phyloP scores from a whole-genome alignment of 371 early-diverging fungal species.

The Circinella umbellata region DNA sequence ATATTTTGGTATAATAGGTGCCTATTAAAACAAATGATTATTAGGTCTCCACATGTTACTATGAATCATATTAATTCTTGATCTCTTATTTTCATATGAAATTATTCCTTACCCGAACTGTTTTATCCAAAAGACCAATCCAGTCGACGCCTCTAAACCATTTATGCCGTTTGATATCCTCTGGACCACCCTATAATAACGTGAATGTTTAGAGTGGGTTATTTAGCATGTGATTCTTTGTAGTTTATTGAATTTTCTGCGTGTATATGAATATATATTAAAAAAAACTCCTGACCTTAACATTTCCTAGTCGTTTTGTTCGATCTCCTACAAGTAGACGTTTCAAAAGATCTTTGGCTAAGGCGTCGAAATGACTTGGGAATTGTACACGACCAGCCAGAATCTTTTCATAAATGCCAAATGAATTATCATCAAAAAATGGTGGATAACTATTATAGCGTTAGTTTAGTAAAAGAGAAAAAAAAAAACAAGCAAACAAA shows the following conservation, averaged over 20 bases:
- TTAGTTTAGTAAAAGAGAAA: too few relatives aligned
- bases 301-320: constrained; percentile 78
- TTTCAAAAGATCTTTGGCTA: constrained; percentile 79
- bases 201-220: background rate
- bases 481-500: background rate
- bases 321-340: constrained; percentile 75
- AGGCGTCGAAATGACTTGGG: constrained; percentile 75
- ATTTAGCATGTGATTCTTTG: constrained; percentile 1
- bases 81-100: constrained; percentile 31
- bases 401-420: constrained; percentile 87
- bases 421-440: constrained; percentile 95
- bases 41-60: constrained; percentile 34
- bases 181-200: constrained; percentile 35
- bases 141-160: constrained; percentile 90
- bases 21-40: constrained; percentile 43
- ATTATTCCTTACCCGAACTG: constrained; percentile 57
- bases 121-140: constrained; percentile 72
- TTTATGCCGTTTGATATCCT: constrained; percentile 81
- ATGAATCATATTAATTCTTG: background rate
- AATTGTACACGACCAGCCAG: constrained; percentile 74
- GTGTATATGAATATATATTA: background rate
- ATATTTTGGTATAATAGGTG: constrained; percentile 23
- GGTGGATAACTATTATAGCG: constrained; percentile 71
- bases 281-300: constrained; percentile 17
- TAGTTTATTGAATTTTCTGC: background rate